phyloP scores from a whole-genome alignment of 768 basidiomycete genomes.

The Kwoniella dendrophila region DNA sequence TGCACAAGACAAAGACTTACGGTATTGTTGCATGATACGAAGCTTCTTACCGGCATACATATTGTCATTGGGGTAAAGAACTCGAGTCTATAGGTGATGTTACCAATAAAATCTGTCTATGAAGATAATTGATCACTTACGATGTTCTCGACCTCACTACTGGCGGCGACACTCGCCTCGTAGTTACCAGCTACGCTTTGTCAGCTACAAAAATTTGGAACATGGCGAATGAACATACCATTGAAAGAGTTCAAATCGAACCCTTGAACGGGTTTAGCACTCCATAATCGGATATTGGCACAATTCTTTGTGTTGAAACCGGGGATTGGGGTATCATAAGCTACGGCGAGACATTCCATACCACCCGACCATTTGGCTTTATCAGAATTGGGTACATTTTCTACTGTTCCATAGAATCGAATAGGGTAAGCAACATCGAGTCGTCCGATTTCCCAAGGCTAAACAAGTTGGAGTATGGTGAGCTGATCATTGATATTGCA shows the following conservation, averaged over 20 bases:
- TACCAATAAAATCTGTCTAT: background rate
- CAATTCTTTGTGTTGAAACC: slow-evolving; percentile 62
- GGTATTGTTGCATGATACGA: slow-evolving; percentile 94
- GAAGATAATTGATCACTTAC: slow-evolving; percentile 15
- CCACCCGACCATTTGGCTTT: slow-evolving; percentile 68
- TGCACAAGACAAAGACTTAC: slow-evolving; percentile 56
- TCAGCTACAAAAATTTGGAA: background rate
- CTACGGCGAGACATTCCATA: slow-evolving; percentile 88
- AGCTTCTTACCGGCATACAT: slow-evolving; percentile 58
- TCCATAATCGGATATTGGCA: slow-evolving; percentile 73
- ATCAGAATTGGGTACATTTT: slow-evolving; percentile 60
- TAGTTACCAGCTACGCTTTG: slow-evolving; percentile 79
- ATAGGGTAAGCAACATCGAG: slow-evolving; percentile 70
- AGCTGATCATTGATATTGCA: background rate
- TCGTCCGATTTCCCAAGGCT: slow-evolving; percentile 56
- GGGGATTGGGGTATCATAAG: slow-evolving; percentile 86
- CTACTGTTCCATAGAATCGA: slow-evolving; percentile 84
- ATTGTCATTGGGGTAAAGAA: slow-evolving; percentile 96
- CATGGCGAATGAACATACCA: slow-evolving; percentile 59
- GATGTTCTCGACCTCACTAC: slow-evolving; percentile 88
- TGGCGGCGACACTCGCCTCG: slow-evolving; percentile 81
- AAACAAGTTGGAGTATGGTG: background rate
- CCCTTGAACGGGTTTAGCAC: slow-evolving; percentile 69
- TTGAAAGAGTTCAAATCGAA: slow-evolving; percentile 97
- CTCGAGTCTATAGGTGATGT: slow-evolving; percentile 64